Percentiles rank a stretch among this genome's conserved stretches.
These are phyloP conservation scores for Penicillium sp. DNA, from an alignment of 2,329 filamentous ascomycete species.

Conservation along the genomic window DNA sequence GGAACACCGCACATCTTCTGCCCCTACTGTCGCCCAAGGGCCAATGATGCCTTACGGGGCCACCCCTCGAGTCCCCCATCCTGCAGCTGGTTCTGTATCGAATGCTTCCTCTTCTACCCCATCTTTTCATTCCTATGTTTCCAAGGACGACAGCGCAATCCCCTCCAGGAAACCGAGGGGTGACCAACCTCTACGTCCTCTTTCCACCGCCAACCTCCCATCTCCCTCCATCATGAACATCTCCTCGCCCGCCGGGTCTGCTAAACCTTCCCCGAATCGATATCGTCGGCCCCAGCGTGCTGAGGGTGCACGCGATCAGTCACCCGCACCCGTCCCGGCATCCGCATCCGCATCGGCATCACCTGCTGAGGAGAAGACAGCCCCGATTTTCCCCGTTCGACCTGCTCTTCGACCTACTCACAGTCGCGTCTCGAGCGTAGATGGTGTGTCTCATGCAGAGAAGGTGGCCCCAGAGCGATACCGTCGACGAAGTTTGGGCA, in stretches of 20 bases:
- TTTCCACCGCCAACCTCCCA: constrained; percentile 51
- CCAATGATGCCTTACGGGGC: constrained; percentile 33
- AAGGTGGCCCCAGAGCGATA: constrained; percentile 70
- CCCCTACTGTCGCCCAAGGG: constrained; percentile 48
- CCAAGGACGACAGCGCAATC: constrained; percentile 52
- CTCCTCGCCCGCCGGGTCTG: constrained; percentile 49
- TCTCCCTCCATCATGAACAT: constrained; percentile 52
- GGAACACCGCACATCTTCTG: constrained; percentile 56
- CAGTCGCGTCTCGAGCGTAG: constrained; percentile 60
- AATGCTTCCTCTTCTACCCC: constrained; percentile 52
- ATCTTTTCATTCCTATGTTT: constrained; percentile 43
- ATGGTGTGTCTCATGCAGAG: constrained; percentile 63
- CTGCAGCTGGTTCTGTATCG: constrained; percentile 54
- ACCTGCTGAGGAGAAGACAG: constrained; percentile 44
- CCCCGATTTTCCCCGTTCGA: constrained; percentile 29
- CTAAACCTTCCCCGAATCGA: constrained; percentile 74
- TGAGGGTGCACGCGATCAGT: constrained; percentile 43
- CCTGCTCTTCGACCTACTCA: constrained; percentile 46
- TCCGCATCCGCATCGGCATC: constrained; percentile 5
- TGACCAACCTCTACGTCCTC: constrained; percentile 40
- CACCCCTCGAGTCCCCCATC: constrained; percentile 42
- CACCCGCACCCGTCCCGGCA: constrained; percentile 6
- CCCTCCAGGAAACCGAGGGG: constrained; percentile 39
- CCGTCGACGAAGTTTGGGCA: constrained; percentile 78
- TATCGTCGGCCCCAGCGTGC: constrained; percentile 69